Evolutionary conservation across 1,284 basidiomycete genomes (phyloP).

Genomic region (Pseudozyma sp.): DNA sequence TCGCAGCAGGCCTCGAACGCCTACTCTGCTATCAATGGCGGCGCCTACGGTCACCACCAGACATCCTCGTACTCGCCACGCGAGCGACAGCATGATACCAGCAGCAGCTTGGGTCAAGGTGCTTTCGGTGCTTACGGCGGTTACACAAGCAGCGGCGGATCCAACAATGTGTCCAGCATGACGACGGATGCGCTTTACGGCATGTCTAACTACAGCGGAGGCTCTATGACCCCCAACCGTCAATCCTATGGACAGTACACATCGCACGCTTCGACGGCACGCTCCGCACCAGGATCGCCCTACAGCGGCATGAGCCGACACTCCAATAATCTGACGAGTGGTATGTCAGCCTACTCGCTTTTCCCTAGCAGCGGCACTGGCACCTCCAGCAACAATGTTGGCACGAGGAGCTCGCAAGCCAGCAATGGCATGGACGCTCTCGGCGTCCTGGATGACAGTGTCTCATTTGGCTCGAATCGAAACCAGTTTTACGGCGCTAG

Average conservation of each 20-base stretch:
- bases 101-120: slow-evolving; percentile 20
- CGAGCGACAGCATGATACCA: slow-evolving; percentile 41
- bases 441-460: slow-evolving; percentile 34
- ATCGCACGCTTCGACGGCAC: slow-evolving; percentile 33
- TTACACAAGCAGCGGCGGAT: slow-evolving; percentile 17
- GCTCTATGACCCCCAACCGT: slow-evolving; percentile 42
- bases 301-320: slow-evolving; percentile 47
- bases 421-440: slow-evolving; percentile 36
- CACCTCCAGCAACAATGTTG: slow-evolving; percentile 9
- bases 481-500: slow-evolving; percentile 40
- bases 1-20: slow-evolving; percentile 34
- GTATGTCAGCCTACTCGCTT: slow-evolving; percentile 41
- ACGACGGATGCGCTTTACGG: slow-evolving; percentile 38
- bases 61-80: slow-evolving; percentile 35
- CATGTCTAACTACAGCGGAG: slow-evolving; percentile 33
- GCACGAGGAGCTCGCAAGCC: slow-evolving; percentile 20
- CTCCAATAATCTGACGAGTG: slow-evolving; percentile 28
- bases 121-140: slow-evolving; percentile 46
- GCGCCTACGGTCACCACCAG: slow-evolving; percentile 23
- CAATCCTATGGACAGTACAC: slow-evolving; percentile 25
- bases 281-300: slow-evolving; percentile 46
- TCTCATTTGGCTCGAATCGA: slow-evolving; percentile 16
- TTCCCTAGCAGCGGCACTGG: slow-evolving; percentile 33
- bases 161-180: slow-evolving; percentile 22
- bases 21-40: slow-evolving; percentile 33